Conservation (phyloP, 129 eudicot genomes). For the Mikania micrantha region DNA sequence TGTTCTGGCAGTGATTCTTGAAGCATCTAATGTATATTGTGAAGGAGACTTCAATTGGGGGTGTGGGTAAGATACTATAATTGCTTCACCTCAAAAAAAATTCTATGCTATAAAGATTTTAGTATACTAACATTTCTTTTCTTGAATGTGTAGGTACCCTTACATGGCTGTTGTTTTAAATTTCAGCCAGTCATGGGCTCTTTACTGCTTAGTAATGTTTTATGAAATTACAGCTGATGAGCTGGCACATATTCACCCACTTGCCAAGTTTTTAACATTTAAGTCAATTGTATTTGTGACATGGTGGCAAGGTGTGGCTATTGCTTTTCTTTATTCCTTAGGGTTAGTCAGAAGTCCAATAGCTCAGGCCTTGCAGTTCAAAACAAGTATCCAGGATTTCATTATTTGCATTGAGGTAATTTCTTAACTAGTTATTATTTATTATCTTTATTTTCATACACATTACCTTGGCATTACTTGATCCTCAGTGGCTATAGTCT, state of each 20-base stretch:
- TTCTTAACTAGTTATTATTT: conserved; percentile 4
- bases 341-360: conserved; percentile 80
- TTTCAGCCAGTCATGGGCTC: conserved; percentile 99
- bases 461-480: not conserved
- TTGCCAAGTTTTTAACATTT: conserved; percentile 89
- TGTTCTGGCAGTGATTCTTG: conserved; percentile 78
- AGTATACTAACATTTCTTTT: not conserved
- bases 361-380: conserved; percentile 78
- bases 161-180: conserved; percentile 90
- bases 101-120: not conserved
- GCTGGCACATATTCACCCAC: conserved; percentile 80
- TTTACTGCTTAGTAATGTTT: conserved; percentile 88
- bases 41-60: conserved; percentile 90
- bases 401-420: conserved; percentile 96
- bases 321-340: conserved; percentile 65
- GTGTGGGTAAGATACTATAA: conserved; percentile 66
- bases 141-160: conserved; percentile 64
- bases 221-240: conserved; percentile 80
- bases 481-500: not conserved
- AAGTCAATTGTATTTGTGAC: conserved; percentile 96
- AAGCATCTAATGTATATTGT: conserved; percentile 76
- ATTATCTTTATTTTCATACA: not conserved
- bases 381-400: conserved; percentile 85
- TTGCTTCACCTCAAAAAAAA: not conserved
- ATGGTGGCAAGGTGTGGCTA: conserved; percentile 99